These are phyloP conservation scores for Metarhizium rileyi DNA, from an alignment of 2,329 filamentous ascomycete genomes.

Conservation along the genomic window DNA sequence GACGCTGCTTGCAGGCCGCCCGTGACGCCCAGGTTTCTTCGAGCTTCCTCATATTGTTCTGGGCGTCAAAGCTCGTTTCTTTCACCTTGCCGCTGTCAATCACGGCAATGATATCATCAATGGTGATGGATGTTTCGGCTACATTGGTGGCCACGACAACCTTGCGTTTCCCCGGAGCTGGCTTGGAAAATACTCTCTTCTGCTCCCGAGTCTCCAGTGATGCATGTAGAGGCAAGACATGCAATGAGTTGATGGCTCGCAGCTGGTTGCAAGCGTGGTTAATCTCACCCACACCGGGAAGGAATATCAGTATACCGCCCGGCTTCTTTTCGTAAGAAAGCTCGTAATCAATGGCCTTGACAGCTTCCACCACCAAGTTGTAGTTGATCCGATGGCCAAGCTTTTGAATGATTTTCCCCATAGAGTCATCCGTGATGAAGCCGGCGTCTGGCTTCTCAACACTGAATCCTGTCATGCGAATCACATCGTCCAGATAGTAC, in stretches of 20 bases:
- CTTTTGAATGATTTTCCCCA: conserved; percentile 62
- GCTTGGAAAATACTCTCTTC: conserved; percentile 67
- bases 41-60: conserved; percentile 87
- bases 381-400: conserved; percentile 87
- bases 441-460: conserved; percentile 36
- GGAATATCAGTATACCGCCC: conserved; percentile 89
- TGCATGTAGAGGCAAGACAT: conserved; percentile 83
- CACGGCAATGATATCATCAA: conserved; percentile 92
- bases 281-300: conserved; percentile 89
- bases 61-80: conserved; percentile 86
- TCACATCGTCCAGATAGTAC: conserved; percentile 80
- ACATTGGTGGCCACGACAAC: conserved; percentile 94
- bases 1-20: conserved; percentile 87
- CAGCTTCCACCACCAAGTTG: conserved; percentile 69
- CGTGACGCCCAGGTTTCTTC: conserved; percentile 92
- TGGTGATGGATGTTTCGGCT: conserved; percentile 96
- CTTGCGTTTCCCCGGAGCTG: conserved; percentile 76
- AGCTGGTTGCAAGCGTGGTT: conserved; percentile 66
- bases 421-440: conserved; percentile 39
- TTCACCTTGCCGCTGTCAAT: conserved; percentile 95
- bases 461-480: conserved; percentile 67
- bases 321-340: conserved; percentile 51
- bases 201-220: conserved; percentile 85
- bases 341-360: conserved; percentile 71
- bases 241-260: conserved; percentile 48